Evolutionary conservation across 768 basidiomycete genomes (phyloP).

Genomic region (Pisolithus microcarpus): DNA sequence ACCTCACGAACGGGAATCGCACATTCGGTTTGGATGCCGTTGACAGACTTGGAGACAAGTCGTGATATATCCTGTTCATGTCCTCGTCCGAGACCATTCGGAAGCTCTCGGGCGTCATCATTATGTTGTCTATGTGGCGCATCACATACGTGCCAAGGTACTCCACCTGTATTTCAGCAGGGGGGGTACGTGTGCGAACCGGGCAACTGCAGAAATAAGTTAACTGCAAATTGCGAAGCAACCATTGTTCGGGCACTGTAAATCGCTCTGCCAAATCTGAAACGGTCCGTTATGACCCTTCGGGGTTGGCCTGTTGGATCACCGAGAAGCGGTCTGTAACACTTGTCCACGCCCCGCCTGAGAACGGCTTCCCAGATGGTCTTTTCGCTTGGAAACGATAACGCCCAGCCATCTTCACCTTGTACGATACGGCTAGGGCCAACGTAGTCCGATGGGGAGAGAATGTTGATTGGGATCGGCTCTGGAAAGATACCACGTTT

Average conservation of each 20-base stretch:
- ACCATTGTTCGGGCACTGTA: slow-evolving; percentile 14
- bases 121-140: neutral
- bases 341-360: slow-evolving; percentile 9
- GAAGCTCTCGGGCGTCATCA: neutral
- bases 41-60: slow-evolving; percentile 1
- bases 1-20: slow-evolving; percentile 3
- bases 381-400: slow-evolving; percentile 4
- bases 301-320: neutral
- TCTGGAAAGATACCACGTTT: slow-evolving; percentile 8
- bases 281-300: neutral
- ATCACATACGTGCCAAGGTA: slow-evolving; percentile 22
- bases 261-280: neutral
- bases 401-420: slow-evolving; percentile 4
- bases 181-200: neutral
- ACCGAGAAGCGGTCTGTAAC: slow-evolving; percentile 3
- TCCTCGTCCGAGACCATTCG: slow-evolving; percentile 6
- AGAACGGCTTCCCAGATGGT: slow-evolving; percentile 11
- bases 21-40: neutral
- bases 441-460: slow-evolving; percentile 13
- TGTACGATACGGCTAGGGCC: neutral
- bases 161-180: slow-evolving; percentile 3
- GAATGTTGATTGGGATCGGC: slow-evolving; percentile 17
- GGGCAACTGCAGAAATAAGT: slow-evolving; percentile 16
- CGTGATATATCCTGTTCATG: neutral
- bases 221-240: slow-evolving; percentile 18